Base-by-base conservation (phyloP, 371 early-diverging fungal genomes). In the Lichtheimia ramosa region DNA sequence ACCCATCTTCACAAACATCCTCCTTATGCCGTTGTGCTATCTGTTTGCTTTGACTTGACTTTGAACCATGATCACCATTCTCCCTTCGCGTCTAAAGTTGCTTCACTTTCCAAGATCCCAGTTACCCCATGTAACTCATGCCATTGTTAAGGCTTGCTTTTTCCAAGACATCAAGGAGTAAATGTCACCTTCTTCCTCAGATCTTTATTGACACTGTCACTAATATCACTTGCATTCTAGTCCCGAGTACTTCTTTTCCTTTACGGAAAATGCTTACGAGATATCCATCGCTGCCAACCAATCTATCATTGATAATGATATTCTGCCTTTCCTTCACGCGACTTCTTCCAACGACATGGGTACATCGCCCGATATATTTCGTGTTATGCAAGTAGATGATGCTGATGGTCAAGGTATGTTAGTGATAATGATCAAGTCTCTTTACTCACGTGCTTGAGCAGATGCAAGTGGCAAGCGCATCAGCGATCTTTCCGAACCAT, bases 211-310 rank as follows among this genome's bases (percentile, higher is more conserved):
- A 14, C 18, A 39, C 48, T 48, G 5, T 28, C 20, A 28, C 15
- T 50, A 43, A 20, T 8, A 49, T 34, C n/a, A 51, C 20, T 24
- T 21, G 14, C 16, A 49, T 56, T 16, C 18, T 58, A 88, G 86
- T 56, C 63, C 74, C 5, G 79, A 79, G n/a, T 79, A 82, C 24
- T 85, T 91, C 56, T 91, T 91, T 63, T 82, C 82, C 16, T 84
- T 84, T 62, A 89, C 91, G 6, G 89, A 91, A 63, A 91, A 89
- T 69, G 75, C 87, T 5, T 81, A 86, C 55, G 91, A 91, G 58
- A 79, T 89, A 16, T 87, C 89, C 42, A 79, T 91, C 57, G 80
- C 89, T 16, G 88, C 86, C 2, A 87, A 82, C 46, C 73, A 79
- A 46, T 71, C 77, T 13, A 68, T 76, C 25, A 77, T 85, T 58